These are phyloP conservation scores for Fusarium armeniacum DNA, from an alignment of 2,329 filamentous ascomycete genomes.

Conservation along the genomic window DNA sequence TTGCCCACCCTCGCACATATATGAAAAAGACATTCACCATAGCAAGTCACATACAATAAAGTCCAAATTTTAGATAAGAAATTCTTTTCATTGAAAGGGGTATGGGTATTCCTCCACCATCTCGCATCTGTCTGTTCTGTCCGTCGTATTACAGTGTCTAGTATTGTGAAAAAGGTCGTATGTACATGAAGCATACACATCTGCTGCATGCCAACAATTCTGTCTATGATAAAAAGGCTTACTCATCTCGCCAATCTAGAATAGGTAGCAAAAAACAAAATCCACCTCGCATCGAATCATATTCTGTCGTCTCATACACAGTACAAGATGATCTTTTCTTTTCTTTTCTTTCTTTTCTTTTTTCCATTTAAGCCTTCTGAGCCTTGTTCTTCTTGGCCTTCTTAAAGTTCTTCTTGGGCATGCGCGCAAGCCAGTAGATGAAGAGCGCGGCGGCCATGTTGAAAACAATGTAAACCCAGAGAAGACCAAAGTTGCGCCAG, in stretches of 20 bases:
- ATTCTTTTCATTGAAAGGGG: slow-evolving; percentile 37
- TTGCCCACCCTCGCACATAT: not conserved
- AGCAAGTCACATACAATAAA: not conserved
- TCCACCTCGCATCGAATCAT: not conserved
- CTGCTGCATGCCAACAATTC: slow-evolving; percentile 12
- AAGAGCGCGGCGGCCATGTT: slow-evolving; percentile 69
- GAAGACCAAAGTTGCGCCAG: slow-evolving; percentile 78
- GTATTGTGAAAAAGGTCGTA: slow-evolving; percentile 11
- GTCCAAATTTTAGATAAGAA: not conserved
- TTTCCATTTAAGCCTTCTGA: slow-evolving; percentile 9
- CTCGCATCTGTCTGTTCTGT: slow-evolving; percentile 30
- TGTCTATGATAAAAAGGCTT: slow-evolving; percentile 33
- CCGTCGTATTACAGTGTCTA: slow-evolving; percentile 42
- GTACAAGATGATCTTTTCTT: slow-evolving; percentile 2
- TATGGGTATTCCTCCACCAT: slow-evolving; percentile 34
- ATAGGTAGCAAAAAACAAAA: slow-evolving; percentile 12
- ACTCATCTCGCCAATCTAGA: slow-evolving; percentile 19
- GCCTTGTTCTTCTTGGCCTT: slow-evolving; percentile 53
- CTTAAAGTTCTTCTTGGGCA: slow-evolving; percentile 59
- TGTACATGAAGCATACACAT: slow-evolving; percentile 36
- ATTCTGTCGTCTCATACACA: slow-evolving; percentile 16
- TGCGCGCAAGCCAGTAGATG: slow-evolving; percentile 69
- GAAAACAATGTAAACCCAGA: slow-evolving; percentile 71
- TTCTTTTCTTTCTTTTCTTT: not conserved
- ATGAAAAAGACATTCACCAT: not conserved